phyloP scores from a whole-genome alignment of 2,329 filamentous ascomycete genomes.

The Arthroderma sp. region DNA sequence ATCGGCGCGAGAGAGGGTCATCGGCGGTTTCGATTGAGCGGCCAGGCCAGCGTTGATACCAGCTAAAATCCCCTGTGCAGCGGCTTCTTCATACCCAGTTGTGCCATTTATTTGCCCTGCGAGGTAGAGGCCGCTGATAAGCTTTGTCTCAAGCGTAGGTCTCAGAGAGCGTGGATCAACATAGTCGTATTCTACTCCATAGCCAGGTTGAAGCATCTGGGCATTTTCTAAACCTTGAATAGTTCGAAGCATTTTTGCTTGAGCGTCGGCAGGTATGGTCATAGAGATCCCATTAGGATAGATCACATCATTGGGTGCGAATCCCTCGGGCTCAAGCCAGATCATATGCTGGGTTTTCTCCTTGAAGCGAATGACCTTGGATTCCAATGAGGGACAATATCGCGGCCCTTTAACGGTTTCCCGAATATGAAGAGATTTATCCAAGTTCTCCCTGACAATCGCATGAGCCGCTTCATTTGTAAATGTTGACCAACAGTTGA shows the following conservation, averaged over 20 bases:
- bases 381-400: constrained; percentile 91
- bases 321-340: constrained; percentile 95
- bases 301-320: constrained; percentile 66
- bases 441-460: constrained; percentile 75
- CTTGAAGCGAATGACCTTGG: constrained; percentile 79
- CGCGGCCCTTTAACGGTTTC: constrained; percentile 88
- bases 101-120: constrained; percentile 98
- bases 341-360: constrained; percentile 74
- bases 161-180: constrained; percentile 82
- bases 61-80: constrained; percentile 81
- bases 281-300: constrained; percentile 97
- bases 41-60: constrained; percentile 88
- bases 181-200: constrained; percentile 97
- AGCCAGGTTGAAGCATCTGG: constrained; percentile 84
- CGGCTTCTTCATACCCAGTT: constrained; percentile 94
- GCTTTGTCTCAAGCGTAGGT: constrained; percentile 86
- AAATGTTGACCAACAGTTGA: constrained; percentile 75
- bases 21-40: constrained; percentile 49
- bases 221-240: constrained; percentile 81
- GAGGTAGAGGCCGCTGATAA: constrained; percentile 75
- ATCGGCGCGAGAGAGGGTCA: constrained; percentile 66
- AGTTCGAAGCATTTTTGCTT: constrained; percentile 72
- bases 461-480: constrained; percentile 75
- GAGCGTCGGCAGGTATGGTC: constrained; percentile 82
- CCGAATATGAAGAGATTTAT: constrained; percentile 90